These are phyloP conservation scores for Symbiodinium natans DNA, from an alignment of 73 alveolate species.

Conservation along the genomic window DNA sequence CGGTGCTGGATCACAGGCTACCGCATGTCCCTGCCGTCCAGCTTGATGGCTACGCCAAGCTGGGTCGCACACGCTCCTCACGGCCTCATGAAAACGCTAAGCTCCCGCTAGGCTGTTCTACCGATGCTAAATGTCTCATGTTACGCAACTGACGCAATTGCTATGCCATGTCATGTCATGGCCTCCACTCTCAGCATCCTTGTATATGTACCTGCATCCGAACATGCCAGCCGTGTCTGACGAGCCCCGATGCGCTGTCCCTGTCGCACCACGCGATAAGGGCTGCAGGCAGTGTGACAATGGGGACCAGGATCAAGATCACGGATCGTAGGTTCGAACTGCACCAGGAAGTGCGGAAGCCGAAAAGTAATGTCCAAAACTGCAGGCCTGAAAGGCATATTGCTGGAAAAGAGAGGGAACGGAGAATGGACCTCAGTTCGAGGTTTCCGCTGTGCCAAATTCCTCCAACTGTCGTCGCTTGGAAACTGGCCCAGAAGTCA, in stretches of 20 bases:
- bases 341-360: neutral
- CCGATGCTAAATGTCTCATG: too few species aligned
- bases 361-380: too few species aligned
- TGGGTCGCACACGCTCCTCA: too few species aligned
- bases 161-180: neutral
- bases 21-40: too few species aligned
- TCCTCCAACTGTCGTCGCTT: too few species aligned
- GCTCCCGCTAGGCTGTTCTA: too few species aligned
- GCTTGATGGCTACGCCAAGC: too few species aligned
- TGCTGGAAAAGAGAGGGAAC: neutral
- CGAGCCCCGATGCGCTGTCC: neutral
- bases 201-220: neutral
- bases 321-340: constrained; percentile 78
- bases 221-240: too few species aligned
- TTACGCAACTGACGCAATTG: too few species aligned
- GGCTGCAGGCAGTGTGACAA: constrained; percentile 58
- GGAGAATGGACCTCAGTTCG: neutral
- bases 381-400: neutral
- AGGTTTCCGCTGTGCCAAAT: too few species aligned
- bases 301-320: constrained; percentile 39
- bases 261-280: constrained; percentile 36
- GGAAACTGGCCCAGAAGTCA: constrained; percentile 32
- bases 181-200: neutral
- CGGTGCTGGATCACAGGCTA: too few species aligned
- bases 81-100: too few species aligned